Percentiles rank a stretch among this genome's conserved stretches.
Evolutionary conservation across 805 yeast species (phyloP).

Genomic region (Candida cerambycidarum): DNA sequence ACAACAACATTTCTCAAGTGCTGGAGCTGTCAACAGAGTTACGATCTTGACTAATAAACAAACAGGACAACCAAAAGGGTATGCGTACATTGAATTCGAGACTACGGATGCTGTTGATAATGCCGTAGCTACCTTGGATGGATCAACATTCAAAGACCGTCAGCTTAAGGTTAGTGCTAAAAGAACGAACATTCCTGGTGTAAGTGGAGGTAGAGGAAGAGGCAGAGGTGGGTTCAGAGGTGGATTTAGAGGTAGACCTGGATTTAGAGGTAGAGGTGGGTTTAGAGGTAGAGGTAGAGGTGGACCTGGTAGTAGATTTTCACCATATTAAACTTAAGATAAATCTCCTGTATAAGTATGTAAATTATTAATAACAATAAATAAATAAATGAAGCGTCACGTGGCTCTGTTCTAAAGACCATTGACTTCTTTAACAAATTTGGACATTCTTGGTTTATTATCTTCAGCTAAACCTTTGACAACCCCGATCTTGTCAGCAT

Average conservation of each 20-base stretch:
- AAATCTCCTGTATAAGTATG: neutral
- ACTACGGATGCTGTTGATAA: constrained; percentile 60
- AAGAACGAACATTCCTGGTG: constrained; percentile 80
- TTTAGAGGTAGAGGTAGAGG: constrained; percentile 17
- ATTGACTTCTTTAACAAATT: constrained; percentile 22
- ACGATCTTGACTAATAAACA: constrained; percentile 71
- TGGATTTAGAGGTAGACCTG: constrained; percentile 10
- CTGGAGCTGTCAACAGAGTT: constrained; percentile 76
- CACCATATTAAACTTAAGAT: constrained; percentile 18
- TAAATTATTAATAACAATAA: constrained; percentile 2
- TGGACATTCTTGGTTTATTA: constrained; percentile 26
- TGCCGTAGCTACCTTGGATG: constrained; percentile 64
- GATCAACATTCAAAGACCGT: constrained; percentile 64
- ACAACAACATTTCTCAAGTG: constrained; percentile 66
- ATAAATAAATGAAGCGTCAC: neutral
- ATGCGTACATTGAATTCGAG: constrained; percentile 83
- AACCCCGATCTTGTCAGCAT: constrained; percentile 52
- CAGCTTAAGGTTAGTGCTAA: constrained; percentile 72
- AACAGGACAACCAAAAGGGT: constrained; percentile 85
- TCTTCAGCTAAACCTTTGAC: constrained; percentile 46
- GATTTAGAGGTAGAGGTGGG: constrained; percentile 8
- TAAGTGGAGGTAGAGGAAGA: constrained; percentile 31
- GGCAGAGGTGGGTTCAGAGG: constrained; percentile 40
- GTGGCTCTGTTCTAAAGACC: too few species aligned
- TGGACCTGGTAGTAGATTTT: constrained; percentile 21